Percentiles rank a stretch among this genome's conserved stretches.
Conservation (phyloP, 345 rosid genomes). For the Acer campestre region DNA sequence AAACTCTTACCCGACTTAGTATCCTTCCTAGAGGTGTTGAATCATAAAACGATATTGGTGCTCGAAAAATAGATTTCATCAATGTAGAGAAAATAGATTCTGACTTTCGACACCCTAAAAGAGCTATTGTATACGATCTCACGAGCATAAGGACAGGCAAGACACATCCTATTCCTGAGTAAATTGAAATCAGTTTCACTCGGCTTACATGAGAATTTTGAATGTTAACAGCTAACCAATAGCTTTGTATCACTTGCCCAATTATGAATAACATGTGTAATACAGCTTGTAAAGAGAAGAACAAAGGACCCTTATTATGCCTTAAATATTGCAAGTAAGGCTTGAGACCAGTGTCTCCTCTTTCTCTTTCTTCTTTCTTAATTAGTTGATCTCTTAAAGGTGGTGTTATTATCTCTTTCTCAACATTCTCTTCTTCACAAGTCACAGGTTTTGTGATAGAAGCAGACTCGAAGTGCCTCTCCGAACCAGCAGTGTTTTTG, state of each 20-base stretch:
- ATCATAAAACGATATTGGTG: slow-evolving; percentile 55
- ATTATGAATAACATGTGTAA: slow-evolving; percentile 28
- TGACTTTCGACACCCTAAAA: slow-evolving; percentile 34
- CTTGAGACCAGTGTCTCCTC: slow-evolving; percentile 51
- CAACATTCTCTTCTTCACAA: slow-evolving; percentile 29
- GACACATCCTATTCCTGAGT: slow-evolving; percentile 22
- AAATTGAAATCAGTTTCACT: slow-evolving; percentile 25
- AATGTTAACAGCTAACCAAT: slow-evolving; percentile 41
- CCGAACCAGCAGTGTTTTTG: slow-evolving; percentile 28
- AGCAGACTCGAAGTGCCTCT: not conserved
- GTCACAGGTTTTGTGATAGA: not conserved
- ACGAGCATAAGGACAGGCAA: slow-evolving; percentile 29
- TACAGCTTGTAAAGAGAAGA: slow-evolving; percentile 22
- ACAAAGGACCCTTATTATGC: slow-evolving; percentile 34
- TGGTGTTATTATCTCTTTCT: slow-evolving; percentile 11
- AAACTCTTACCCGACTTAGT: slow-evolving; percentile 46
- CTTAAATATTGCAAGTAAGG: slow-evolving; percentile 50
- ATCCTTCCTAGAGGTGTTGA: slow-evolving; percentile 60
- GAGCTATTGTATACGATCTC: slow-evolving; percentile 26
- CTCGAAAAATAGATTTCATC: slow-evolving; percentile 39
- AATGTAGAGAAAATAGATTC: slow-evolving; percentile 33
- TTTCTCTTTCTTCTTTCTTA: slow-evolving; percentile 56
- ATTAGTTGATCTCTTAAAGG: slow-evolving; percentile 46
- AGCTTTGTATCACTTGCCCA: slow-evolving; percentile 36
- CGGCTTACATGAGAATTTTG: slow-evolving; percentile 25